Evolutionary conservation across 257 asterid genomes (phyloP).

Genomic region (Solanum rostratum): DNA sequence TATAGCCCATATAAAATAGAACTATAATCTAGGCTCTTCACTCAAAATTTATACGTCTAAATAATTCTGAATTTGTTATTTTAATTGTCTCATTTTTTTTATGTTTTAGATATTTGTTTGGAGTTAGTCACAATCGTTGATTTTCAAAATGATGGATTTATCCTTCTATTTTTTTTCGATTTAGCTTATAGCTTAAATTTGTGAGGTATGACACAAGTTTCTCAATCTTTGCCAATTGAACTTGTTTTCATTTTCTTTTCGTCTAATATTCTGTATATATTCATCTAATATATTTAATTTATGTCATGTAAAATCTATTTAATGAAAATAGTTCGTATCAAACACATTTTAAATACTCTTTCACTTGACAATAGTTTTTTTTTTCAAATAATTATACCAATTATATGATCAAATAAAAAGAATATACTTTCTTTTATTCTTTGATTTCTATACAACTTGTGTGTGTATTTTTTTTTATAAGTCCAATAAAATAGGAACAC

Average conservation of each 20-base stretch:
- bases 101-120: neutral
- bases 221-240: neutral
- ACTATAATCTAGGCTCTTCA: neutral
- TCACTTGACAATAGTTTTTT: neutral
- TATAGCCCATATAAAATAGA: neutral
- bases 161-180: too few species aligned
- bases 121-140: neutral
- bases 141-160: too few species aligned
- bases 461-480: neutral
- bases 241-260: neutral
- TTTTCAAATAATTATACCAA: neutral
- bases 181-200: too few species aligned
- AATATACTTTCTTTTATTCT: neutral
- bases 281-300: neutral
- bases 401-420: neutral
- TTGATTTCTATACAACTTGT: neutral
- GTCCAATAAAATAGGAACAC: neutral
- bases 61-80: neutral
- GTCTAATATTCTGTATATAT: neutral
- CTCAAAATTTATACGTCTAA: neutral
- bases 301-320: neutral
- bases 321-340: too few species aligned
- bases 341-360: too few species aligned
- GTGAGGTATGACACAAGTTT: too few species aligned
- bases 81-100: neutral